These are phyloP conservation scores for Diutina mesorugosa DNA, from an alignment of 1,139 yeast genomes.

Conservation along the genomic window DNA sequence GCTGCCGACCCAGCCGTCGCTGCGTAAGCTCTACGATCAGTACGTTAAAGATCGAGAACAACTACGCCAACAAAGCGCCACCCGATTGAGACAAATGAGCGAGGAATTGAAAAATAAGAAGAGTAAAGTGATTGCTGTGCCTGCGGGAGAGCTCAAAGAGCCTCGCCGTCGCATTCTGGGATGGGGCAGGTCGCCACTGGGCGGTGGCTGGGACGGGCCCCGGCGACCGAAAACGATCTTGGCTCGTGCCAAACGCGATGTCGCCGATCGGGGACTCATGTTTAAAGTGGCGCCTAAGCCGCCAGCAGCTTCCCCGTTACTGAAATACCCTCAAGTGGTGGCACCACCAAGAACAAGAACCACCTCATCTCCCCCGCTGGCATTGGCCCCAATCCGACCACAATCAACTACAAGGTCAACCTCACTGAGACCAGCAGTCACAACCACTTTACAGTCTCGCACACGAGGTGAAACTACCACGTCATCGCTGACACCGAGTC, in stretches of 20 bases:
- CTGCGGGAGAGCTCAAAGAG: background rate
- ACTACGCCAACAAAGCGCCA: background rate
- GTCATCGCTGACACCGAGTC: background rate
- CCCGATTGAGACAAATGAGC: background rate
- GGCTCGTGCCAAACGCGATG: background rate
- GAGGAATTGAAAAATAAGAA: background rate
- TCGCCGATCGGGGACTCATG: background rate
- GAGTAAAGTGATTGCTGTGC: background rate
- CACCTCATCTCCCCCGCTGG: background rate
- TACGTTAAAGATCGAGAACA: background rate
- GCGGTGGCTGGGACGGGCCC: background rate
- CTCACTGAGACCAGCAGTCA: too few relatives aligned
- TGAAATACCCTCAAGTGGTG: background rate
- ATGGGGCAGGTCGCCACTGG: background rate
- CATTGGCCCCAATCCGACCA: background rate
- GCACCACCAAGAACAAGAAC: background rate
- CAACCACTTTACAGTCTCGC: too few relatives aligned
- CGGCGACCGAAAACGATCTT: background rate
- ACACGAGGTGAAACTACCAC: background rate
- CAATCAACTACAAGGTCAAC: background rate
- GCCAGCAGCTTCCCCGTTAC: background rate
- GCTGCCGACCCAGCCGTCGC: background rate
- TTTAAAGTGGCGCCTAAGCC: background rate
- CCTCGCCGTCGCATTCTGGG: background rate
- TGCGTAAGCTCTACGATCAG: background rate